Percentiles rank a stretch among this genome's conserved stretches.
Conservation (phyloP, 805 yeast species). For the Debaryomyces tyrocola region DNA sequence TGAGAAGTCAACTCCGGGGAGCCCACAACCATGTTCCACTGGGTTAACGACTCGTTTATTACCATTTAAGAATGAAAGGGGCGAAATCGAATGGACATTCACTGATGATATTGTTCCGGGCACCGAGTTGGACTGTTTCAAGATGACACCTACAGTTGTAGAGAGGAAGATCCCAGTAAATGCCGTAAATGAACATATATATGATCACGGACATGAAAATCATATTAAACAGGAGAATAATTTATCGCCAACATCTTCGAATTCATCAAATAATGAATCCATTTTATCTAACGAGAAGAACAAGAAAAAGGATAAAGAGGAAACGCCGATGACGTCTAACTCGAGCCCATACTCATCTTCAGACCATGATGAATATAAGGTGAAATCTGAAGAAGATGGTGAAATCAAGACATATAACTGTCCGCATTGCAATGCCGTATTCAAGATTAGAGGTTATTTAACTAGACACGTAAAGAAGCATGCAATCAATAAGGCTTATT, state of each 20-base stretch:
- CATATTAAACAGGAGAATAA: constrained; percentile 6
- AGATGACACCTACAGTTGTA: constrained; percentile 6
- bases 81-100: constrained; percentile 59
- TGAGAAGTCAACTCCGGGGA: constrained; percentile 1
- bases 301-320: constrained; percentile 14
- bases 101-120: constrained; percentile 39
- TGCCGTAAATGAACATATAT: not conserved
- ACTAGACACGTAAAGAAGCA: constrained; percentile 59
- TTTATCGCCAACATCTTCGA: constrained; percentile 40
- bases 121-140: constrained; percentile 28
- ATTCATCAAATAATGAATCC: constrained; percentile 35
- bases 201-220: not conserved
- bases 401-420: constrained; percentile 38
- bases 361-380: constrained; percentile 11
- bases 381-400: constrained; percentile 16
- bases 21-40: constrained; percentile 48
- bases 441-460: constrained; percentile 53
- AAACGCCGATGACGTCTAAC: constrained; percentile 32
- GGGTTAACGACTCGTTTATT: constrained; percentile 47
- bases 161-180: not conserved
- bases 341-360: constrained; percentile 25
- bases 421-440: constrained; percentile 47
- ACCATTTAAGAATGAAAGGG: constrained; percentile 52
- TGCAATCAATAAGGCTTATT: constrained; percentile 48
- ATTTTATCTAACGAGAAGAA: constrained; percentile 18